Evolutionary conservation across 192 early-diverging fungal genomes (phyloP).

Genomic region (Phycomyces nitens): DNA sequence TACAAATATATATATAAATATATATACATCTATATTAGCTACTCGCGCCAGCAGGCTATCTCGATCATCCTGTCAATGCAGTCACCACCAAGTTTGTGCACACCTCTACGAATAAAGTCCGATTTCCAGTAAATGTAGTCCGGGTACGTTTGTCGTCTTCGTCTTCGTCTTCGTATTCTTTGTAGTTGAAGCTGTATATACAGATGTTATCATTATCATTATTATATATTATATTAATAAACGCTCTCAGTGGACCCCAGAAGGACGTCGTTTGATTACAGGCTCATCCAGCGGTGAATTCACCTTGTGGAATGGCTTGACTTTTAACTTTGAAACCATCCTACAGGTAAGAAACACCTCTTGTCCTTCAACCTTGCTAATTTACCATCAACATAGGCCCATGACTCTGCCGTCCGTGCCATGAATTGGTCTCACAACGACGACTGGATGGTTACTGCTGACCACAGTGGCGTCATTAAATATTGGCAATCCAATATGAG

Average conservation of each 20-base stretch:
- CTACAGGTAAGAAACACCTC: conserved; percentile 59
- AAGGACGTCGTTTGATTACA: conserved; percentile 90
- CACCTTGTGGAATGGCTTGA: conserved; percentile 95
- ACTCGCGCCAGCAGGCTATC: conserved; percentile 64
- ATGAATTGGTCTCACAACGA: conserved; percentile 98
- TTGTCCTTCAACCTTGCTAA: neutral
- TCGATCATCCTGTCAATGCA: conserved; percentile 66
- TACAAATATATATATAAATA: neutral
- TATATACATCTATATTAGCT: conserved; percentile 37
- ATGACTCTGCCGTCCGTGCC: conserved; percentile 88
- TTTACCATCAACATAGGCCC: conserved; percentile 54
- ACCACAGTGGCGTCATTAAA: conserved; percentile 89
- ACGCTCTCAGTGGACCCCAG: conserved; percentile 84
- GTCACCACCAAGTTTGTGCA: conserved; percentile 86
- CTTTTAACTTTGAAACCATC: conserved; percentile 98
- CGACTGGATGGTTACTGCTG: conserved; percentile 93
- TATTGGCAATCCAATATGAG: conserved; percentile 98
- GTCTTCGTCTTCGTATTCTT: neutral
- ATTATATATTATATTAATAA: neutral
- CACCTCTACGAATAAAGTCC: conserved; percentile 89
- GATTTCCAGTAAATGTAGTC: conserved; percentile 89
- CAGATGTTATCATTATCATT: no score
- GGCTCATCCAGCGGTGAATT: conserved; percentile 93
- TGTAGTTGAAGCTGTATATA: neutral
- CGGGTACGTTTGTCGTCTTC: conserved; percentile 47